Conservation (phyloP, 805 yeast species). For the Candida ponderosae region DNA sequence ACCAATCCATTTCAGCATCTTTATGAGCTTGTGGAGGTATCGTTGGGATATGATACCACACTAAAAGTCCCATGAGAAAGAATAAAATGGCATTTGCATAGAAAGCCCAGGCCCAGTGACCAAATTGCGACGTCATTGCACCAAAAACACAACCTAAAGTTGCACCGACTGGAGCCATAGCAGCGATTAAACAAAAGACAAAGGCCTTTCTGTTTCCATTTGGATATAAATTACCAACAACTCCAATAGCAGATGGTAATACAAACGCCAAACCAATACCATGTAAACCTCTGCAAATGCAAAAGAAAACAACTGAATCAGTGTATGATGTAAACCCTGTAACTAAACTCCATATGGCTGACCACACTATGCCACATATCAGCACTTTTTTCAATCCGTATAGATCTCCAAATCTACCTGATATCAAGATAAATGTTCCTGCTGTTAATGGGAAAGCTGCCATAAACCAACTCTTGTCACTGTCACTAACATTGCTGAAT, state of each 20-base stretch:
- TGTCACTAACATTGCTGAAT: slow-evolving; percentile 20
- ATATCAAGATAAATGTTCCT: slow-evolving; percentile 62
- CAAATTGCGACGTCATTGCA: slow-evolving; percentile 35
- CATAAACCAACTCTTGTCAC: slow-evolving; percentile 51
- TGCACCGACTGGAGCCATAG: slow-evolving; percentile 57
- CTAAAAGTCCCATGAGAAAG: slow-evolving; percentile 20
- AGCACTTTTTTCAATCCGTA: slow-evolving; percentile 55
- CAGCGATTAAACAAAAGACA: slow-evolving; percentile 48
- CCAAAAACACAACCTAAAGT: slow-evolving; percentile 44
- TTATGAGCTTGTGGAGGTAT: slow-evolving; percentile 9
- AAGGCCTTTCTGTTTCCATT: slow-evolving; percentile 41
- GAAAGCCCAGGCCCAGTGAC: slow-evolving; percentile 45
- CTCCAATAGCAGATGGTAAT: slow-evolving; percentile 53
- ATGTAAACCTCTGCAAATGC: slow-evolving; percentile 47
- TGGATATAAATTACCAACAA: slow-evolving; percentile 38
- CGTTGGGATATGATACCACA: slow-evolving; percentile 27
- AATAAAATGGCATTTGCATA: slow-evolving; percentile 32
- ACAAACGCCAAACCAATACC: slow-evolving; percentile 56
- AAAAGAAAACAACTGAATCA: slow-evolving; percentile 40
- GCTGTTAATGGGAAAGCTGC: slow-evolving; percentile 66
- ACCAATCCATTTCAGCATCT: slow-evolving; percentile 33
- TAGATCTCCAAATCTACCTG: slow-evolving; percentile 68
- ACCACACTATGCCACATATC: slow-evolving; percentile 48
- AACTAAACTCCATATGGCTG: slow-evolving; percentile 48
- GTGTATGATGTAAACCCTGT: slow-evolving; percentile 51